Evolutionary conservation across 106 monocot species (phyloP), one percentile per base, ranked within the genome.

Genomic region (Iris macrosiphon): DNA sequence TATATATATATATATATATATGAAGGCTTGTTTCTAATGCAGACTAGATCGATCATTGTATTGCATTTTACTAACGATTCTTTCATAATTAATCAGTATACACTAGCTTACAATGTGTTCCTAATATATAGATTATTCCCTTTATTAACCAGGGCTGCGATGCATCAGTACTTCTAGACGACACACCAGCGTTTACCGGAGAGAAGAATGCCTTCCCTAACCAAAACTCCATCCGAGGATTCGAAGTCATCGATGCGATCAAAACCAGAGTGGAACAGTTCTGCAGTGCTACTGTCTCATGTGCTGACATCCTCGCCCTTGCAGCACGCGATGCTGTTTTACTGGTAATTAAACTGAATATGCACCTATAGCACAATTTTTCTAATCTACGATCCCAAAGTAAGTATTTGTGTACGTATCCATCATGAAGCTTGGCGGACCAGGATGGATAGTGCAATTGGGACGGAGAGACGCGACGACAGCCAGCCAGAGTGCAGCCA

Each of bases 291-390:
- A 46, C 63, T 22, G 85, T 85, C 21, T 80, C 85, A 0, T 85
- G 85, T 32, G 85, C 85, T 22, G 85, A 85, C 62, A 77, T 86
- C 55, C 52, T 80, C 14, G 80, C 76, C 0, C 44, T 80, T 27
- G 69, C 80, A 4, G 72, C 76, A 14, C 56, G 75, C 9, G 79
- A 67, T 23, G 52, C 70, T 15, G 61, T 64, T 35, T 22, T 45
- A 38, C 27, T 53, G 53, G 78, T 79, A 35, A 72, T 49, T 17
- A 23, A 49, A n/a, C n/a, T n/a, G n/a, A n/a, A n/a, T n/a, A n/a
- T n/a, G n/a, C n/a, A n/a, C n/a, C n/a, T n/a, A n/a, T n/a, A n/a
- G n/a, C n/a, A n/a, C n/a, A n/a, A n/a, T n/a, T n/a, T n/a, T n/a
- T n/a, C n/a, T n/a, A n/a, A n/a, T n/a, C n/a, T n/a, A n/a, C n/a